phyloP scores from a whole-genome alignment of 2,329 filamentous ascomycete species.

The Immersiporthe knoxdaviesiana region DNA sequence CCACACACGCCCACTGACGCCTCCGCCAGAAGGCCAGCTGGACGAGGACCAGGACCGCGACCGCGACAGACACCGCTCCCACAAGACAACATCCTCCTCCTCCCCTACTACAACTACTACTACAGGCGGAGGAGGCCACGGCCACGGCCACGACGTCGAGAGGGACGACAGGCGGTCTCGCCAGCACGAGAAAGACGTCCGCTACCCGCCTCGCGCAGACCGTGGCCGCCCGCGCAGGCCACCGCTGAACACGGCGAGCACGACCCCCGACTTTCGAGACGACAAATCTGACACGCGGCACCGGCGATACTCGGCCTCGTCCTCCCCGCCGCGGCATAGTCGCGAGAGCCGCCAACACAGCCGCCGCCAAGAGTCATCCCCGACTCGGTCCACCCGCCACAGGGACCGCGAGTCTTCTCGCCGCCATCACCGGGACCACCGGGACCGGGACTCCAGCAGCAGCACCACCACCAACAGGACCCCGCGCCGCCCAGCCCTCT shows the following conservation, averaged over 20 bases:
- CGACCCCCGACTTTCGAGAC: constrained; percentile 21
- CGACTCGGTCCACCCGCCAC: constrained; percentile 19
- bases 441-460: background rate
- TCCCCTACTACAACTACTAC: background rate
- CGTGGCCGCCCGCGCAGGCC: constrained; percentile 25
- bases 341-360: constrained; percentile 1
- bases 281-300: constrained; percentile 17
- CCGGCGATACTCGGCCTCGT: constrained; percentile 18
- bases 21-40: constrained; percentile 24
- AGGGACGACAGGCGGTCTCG: constrained; percentile 10
- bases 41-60: constrained; percentile 11
- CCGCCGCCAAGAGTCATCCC: background rate
- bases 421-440: constrained; percentile 5
- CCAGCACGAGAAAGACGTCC: constrained; percentile 18
- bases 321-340: constrained; percentile 20
- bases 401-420: constrained; percentile 9
- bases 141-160: constrained; percentile 5
- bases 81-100: background rate
- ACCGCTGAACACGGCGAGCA: constrained; percentile 17
- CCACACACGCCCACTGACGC: constrained; percentile 8
- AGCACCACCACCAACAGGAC: constrained; percentile 7
- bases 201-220: constrained; percentile 24
- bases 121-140: constrained; percentile 1
- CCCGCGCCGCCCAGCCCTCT: background rate
- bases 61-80: constrained; percentile 12